phyloP scores from a whole-genome alignment of 805 yeast genomes.

The Yamadazyma laniorum region DNA sequence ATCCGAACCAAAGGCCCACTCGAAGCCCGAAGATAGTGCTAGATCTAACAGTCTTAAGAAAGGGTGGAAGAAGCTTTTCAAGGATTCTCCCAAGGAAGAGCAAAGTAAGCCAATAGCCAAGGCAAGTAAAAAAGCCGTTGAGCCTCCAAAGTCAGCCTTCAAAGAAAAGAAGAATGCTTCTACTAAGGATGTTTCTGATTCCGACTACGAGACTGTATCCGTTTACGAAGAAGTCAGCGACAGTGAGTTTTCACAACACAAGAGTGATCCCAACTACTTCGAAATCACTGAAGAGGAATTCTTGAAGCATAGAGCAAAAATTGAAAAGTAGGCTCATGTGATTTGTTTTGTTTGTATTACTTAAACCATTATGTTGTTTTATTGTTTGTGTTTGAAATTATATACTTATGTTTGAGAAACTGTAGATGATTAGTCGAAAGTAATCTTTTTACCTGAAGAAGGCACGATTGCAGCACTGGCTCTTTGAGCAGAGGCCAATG shows the following conservation, averaged over 20 bases:
- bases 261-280: slow-evolving; percentile 49
- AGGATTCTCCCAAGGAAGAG: neutral
- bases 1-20: neutral
- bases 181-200: slow-evolving; percentile 6
- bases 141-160: slow-evolving; percentile 4
- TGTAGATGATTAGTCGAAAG: slow-evolving; percentile 64
- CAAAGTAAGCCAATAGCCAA: neutral
- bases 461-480: slow-evolving; percentile 86
- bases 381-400: neutral
- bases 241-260: slow-evolving; percentile 44
- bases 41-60: slow-evolving; percentile 15
- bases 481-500: slow-evolving; percentile 84
- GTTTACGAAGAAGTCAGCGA: slow-evolving; percentile 50
- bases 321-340: slow-evolving; percentile 1
- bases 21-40: neutral
- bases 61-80: slow-evolving; percentile 11
- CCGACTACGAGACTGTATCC: slow-evolving; percentile 23
- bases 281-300: slow-evolving; percentile 31
- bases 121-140: neutral
- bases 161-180: slow-evolving; percentile 3
- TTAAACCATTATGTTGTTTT: slow-evolving; percentile 7
- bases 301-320: slow-evolving; percentile 18
- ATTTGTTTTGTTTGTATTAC: slow-evolving; percentile 10
- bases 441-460: slow-evolving; percentile 84
- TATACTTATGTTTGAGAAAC: neutral